Evolutionary conservation across 2,329 filamentous ascomycete genomes (phyloP), one percentile per base, ranked within the genome.

Genomic region (Ceratocystis variospora): DNA sequence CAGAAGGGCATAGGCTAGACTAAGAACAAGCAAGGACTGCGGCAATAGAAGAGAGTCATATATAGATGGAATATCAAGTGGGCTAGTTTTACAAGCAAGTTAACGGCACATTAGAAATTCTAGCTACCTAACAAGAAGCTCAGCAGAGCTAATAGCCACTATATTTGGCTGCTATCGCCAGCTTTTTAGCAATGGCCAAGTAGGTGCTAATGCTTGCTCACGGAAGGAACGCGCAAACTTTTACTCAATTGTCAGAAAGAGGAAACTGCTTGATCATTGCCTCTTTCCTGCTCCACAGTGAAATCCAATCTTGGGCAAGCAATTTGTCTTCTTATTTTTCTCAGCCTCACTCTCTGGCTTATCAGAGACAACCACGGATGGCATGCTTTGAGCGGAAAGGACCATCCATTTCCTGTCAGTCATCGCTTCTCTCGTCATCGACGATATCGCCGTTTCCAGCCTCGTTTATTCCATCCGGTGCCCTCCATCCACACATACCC

Each of bases 401-500:
- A 3, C 3, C 5, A 53, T 28, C 10, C 22, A 10, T 28, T 25
- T 19, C 22, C 22, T 15, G 5, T 41, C 37, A 41, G 48, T 25
- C 10, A 53, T 10, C 22, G 22, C 5, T 12, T 19, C 61, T 22
- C 33, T 17, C 61, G 28, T 44, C 19, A 6, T 44, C 61, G 5
- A 6, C 41, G n/a, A 25, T 44, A 12, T 50, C 61, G 25, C 25
- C 61, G 17, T 74, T 71, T 71, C 28, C 31, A 12, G 6, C 12
- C 17, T 59, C 55, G 19, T 37, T 19, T 17, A 15, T 59, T 59
- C 7, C 55, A n/a, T 86, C 71, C 67, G 79, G 77, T 1, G 74
- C 76, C n/a, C 72, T 74, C 80, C 80, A 81, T 1, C 81, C 81
- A 7, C 81, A 80, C 6, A 75, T 75, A 0, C 79, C 78, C 73